Percentiles rank a stretch among this genome's conserved stretches.
Conservation (phyloP, 768 basidiomycete species). For the Boletus bicolor region DNA sequence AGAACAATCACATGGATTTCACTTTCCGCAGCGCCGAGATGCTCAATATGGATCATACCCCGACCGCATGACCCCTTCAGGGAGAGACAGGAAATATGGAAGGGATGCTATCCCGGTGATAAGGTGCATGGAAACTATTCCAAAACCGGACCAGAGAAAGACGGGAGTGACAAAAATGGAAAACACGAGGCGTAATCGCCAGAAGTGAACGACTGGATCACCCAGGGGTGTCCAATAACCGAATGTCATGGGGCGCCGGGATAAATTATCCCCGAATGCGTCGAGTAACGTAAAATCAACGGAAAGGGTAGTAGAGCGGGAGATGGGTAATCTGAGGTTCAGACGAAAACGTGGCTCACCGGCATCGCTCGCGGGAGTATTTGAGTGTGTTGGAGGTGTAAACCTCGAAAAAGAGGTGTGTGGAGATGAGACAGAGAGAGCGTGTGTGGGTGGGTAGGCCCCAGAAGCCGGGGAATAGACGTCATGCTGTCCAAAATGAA, state of each 20-base stretch:
- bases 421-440: constrained; percentile 17
- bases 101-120: not conserved
- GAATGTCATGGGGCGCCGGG: not conserved
- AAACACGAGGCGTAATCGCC: not conserved
- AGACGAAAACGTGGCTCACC: constrained; percentile 20
- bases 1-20: constrained; percentile 4
- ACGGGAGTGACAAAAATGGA: not conserved
- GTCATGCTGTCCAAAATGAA: constrained; percentile 14
- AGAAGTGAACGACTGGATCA: not conserved
- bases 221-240: not conserved
- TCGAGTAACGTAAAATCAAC: not conserved
- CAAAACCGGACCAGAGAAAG: not conserved
- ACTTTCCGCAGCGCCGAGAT: not conserved
- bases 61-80: not conserved
- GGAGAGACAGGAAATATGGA: not conserved
- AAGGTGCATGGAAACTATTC: not conserved
- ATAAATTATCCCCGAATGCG: not conserved
- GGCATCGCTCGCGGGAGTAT: constrained; percentile 26
- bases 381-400: constrained; percentile 25
- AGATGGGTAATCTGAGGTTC: not conserved
- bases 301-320: no score
- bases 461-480: not conserved
- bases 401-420: constrained; percentile 17
- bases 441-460: constrained; percentile 5
- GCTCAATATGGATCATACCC: not conserved